A percentile compares a stretch with the other conserved stretches of the same genome.
Evolutionary conservation across 2,329 filamentous ascomycete species (phyloP).

Genomic region (Scopulariopsis brevicaulis): DNA sequence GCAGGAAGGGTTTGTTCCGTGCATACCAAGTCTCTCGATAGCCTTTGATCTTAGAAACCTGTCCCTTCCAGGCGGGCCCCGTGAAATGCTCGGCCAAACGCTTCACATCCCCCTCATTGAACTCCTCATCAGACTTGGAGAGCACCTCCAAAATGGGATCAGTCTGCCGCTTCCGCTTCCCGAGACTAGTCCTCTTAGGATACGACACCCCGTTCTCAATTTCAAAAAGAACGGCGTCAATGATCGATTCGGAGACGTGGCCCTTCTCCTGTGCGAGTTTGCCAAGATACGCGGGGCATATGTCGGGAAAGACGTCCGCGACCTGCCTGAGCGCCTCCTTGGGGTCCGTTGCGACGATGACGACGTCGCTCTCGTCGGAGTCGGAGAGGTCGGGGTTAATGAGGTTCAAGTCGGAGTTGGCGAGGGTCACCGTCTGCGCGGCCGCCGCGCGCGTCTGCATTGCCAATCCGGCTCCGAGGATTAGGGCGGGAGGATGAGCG

Average conservation of each 20-base stretch:
- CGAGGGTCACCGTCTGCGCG: neutral
- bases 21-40: neutral
- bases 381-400: neutral
- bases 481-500: neutral
- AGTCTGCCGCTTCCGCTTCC: slow-evolving; percentile 29
- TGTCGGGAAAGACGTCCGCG: slow-evolving; percentile 28
- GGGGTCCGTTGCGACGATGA: neutral
- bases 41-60: neutral
- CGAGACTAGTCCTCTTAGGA: slow-evolving; percentile 13
- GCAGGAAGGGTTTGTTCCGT: neutral
- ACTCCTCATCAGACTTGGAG: neutral
- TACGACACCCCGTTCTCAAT: slow-evolving; percentile 26
- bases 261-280: slow-evolving; percentile 13
- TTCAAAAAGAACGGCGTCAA: slow-evolving; percentile 26
- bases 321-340: slow-evolving; percentile 10
- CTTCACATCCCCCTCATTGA: neutral
- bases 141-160: slow-evolving; percentile 4
- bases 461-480: neutral
- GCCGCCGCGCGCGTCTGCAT: neutral
- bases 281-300: slow-evolving; percentile 26
- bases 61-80: neutral
- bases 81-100: neutral
- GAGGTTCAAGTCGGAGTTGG: neutral
- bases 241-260: slow-evolving; percentile 18
- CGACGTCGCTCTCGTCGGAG: neutral